Conservation (phyloP, 495 filamentous ascomycete genomes). For the Neurospora africana region DNA sequence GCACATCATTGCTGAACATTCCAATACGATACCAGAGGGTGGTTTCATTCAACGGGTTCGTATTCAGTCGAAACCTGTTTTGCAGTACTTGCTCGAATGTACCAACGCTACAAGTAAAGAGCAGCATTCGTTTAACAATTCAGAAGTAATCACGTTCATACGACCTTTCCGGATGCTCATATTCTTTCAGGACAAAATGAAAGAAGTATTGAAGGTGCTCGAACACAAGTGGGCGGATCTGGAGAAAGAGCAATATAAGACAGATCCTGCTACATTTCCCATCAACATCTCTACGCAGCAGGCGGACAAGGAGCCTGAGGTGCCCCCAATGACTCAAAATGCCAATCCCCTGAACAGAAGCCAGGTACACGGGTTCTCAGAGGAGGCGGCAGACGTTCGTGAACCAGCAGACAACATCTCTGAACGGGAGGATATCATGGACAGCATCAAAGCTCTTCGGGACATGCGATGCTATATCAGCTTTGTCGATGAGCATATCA, state of each 20-base stretch:
- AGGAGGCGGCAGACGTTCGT: not conserved
- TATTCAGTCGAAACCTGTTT: slow-evolving; percentile 24
- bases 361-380: too few species aligned
- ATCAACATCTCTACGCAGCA: not conserved
- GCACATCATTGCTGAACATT: slow-evolving; percentile 5
- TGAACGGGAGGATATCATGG: slow-evolving; percentile 18
- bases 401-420: slow-evolving; percentile 6
- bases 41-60: slow-evolving; percentile 27
- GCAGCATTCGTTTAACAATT: too few species aligned
- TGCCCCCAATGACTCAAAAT: too few species aligned
- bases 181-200: slow-evolving; percentile 29
- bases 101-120: slow-evolving; percentile 9
- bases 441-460: slow-evolving; percentile 21
- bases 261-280: slow-evolving; percentile 4
- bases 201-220: slow-evolving; percentile 21
- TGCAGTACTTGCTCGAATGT: slow-evolving; percentile 19
- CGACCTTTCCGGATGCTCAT: slow-evolving; percentile 30
- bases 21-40: not conserved
- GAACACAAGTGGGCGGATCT: slow-evolving; percentile 28
- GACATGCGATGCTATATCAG: slow-evolving; percentile 27
- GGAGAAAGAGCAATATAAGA: slow-evolving; percentile 17
- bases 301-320: not conserved
- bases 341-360: too few species aligned
- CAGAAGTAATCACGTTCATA: slow-evolving; percentile 21
- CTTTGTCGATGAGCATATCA: slow-evolving; percentile 26